phyloP scores from a whole-genome alignment of 1,139 yeast species.

The Pichia sp. region DNA sequence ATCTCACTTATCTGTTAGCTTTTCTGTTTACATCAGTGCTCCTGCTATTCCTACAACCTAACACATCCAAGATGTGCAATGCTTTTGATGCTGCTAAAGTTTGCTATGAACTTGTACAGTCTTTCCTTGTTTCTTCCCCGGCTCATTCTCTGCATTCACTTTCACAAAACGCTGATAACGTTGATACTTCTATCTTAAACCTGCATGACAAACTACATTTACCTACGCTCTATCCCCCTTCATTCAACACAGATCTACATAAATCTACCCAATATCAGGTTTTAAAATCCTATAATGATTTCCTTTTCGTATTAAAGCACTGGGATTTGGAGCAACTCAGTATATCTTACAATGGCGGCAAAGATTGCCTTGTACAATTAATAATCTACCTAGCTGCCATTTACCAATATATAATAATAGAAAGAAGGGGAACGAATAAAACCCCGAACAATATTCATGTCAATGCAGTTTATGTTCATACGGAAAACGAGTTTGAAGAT shows the following conservation, averaged over 20 bases:
- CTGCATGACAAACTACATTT: conserved; percentile 3
- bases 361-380: conserved; percentile 83
- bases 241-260: conserved; percentile 11
- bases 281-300: conserved; percentile 9
- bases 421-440: conserved; percentile 14
- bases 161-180: neutral
- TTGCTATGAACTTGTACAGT: conserved; percentile 4
- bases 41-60: no score
- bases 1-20: no score
- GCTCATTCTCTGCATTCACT: conserved; percentile 4
- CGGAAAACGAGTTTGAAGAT: conserved; percentile 63
- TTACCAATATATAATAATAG: conserved; percentile 32
- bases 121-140: conserved; percentile 2
- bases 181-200: neutral
- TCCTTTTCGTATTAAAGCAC: conserved; percentile 30
- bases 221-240: conserved; percentile 12
- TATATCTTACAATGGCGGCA: conserved; percentile 84
- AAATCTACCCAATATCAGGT: conserved; percentile 7
- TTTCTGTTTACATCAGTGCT: no score
- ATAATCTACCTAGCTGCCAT: conserved; percentile 60
- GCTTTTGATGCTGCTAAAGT: conserved; percentile 8
- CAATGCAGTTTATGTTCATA: conserved; percentile 65
- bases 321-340: conserved; percentile 55
- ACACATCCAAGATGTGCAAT: neutral
- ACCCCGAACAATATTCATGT: conserved; percentile 36